Evolutionary conservation across 1,284 basidiomycete species (phyloP), one percentile per base, ranked within the genome.

Genomic region (Austropuccinia psidii): DNA sequence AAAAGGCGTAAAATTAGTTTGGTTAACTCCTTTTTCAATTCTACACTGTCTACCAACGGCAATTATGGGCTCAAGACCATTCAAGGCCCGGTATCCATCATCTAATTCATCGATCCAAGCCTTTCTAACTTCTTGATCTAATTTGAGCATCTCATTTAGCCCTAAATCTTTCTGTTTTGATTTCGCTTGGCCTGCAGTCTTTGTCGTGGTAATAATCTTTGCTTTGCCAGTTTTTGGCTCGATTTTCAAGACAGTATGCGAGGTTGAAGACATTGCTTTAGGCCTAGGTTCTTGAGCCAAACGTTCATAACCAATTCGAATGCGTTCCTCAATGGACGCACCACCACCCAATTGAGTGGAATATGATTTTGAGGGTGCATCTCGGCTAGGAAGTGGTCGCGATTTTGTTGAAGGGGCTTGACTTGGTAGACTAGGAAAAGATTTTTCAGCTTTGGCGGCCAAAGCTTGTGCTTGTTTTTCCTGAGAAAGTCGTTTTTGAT

Each of bases 391-490:
- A 11, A 11, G 11, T 8, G 27, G 19, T 21, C 41, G 15, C 4
- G 33, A 37, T 43, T 45, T 43, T 19, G 31, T 13, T 47, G 43
- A 47, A 33, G 13, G 27, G 7, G 43, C 31, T 8, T 43, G 33
- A 19, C 33, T 50, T 8, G 61, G 61, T 13, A 65, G 45, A 50
- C 43, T 65, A 35, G 61, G 61, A 50, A 49, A 65, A n/a, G 41
- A 43, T 17, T 47, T 7, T 31, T 65, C 61, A 65, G 61, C 61
- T n/a, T 65, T 47, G 11, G 31, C 45, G 35, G 61, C 61, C 37
- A 31, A 45, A 24, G 45, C 61, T 50, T 50, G 31, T 65, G 47
- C 50, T 21, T 31, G 61, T 21, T 65, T 31, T n/a, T 60, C 57
- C 29, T 35, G n/a, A n/a, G 61, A 49, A 17, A 65, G 17, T 17